A percentile compares a stretch with the other conserved stretches of the same genome.
Evolutionary conservation across 768 basidiomycete species (phyloP).

Genomic region (Suillus subalutaceus): DNA sequence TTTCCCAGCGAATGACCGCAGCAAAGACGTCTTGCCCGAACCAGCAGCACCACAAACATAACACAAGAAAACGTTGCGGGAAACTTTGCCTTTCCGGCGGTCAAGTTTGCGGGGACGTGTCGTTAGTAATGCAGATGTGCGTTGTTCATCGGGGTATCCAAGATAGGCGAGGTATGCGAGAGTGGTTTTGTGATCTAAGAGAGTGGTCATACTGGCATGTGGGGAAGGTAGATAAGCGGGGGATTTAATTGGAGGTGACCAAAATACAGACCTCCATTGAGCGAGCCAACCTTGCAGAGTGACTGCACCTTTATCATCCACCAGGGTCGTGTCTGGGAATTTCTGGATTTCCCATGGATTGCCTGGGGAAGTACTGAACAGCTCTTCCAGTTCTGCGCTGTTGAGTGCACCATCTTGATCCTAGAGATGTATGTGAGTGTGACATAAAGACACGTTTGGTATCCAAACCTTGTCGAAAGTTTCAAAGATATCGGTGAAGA

Average conservation of each 20-base stretch:
- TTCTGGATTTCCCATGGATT: conserved; percentile 95
- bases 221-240: not conserved
- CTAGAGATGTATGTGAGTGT: conserved; percentile 40
- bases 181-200: conserved; percentile 91
- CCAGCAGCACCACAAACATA: conserved; percentile 96
- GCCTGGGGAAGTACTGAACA: conserved; percentile 94
- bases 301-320: conserved; percentile 85
- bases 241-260: not conserved
- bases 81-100: conserved; percentile 83
- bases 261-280: conserved; percentile 83
- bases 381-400: conserved; percentile 75
- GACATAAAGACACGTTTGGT: not conserved
- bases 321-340: conserved; percentile 88
- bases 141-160: conserved; percentile 80
- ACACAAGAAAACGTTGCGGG: conserved; percentile 89
- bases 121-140: conserved; percentile 83
- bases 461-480: conserved; percentile 82
- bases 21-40: conserved; percentile 88
- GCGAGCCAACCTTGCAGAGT: conserved; percentile 98
- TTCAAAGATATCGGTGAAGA: conserved; percentile 96
- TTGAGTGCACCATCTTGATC: conserved; percentile 96
- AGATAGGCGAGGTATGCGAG: conserved; percentile 95
- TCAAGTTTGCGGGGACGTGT: conserved; percentile 85
- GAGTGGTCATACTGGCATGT: conserved; percentile 84
- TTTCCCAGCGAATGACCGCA: conserved; percentile 87